These are phyloP conservation scores for Hordeum pubiflorum DNA, from an alignment of 202 grass and related monocot species.

Conservation along the genomic window DNA sequence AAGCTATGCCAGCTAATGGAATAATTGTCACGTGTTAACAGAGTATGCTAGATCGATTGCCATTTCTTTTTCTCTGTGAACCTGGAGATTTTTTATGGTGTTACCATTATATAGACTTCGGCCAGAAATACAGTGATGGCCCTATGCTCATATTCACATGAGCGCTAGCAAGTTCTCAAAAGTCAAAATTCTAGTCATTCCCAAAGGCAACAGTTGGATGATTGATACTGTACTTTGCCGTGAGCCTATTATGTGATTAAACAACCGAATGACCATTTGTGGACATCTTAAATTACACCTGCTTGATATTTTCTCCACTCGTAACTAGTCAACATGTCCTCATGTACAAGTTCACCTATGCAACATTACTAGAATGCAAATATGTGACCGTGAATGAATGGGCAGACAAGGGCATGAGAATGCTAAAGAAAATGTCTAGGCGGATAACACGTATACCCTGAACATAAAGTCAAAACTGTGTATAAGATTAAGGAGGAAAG, in stretches of 20 bases:
- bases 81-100: not conserved
- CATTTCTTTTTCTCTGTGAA: slow-evolving; percentile 3
- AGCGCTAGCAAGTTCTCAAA: not conserved
- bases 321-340: not conserved
- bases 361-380: not conserved
- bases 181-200: not conserved
- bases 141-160: not conserved
- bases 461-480: not conserved
- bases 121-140: not conserved
- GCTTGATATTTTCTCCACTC: not conserved
- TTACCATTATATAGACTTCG: not conserved
- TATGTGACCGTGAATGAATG: not conserved
- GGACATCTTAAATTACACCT: not conserved
- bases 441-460: not conserved
- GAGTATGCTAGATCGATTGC: not conserved
- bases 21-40: not conserved
- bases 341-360: not conserved
- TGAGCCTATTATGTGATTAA: not conserved
- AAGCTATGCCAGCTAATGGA: not conserved
- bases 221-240: not conserved
- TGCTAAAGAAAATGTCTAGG: not conserved
- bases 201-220: not conserved
- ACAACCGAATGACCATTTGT: not conserved
- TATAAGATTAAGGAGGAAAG: slow-evolving; percentile 7
- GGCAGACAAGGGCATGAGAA: not conserved